Percentiles rank a stretch among this genome's conserved stretches.
Conservation (phyloP, 2,329 filamentous ascomycete genomes). For the Periconia sp. region DNA sequence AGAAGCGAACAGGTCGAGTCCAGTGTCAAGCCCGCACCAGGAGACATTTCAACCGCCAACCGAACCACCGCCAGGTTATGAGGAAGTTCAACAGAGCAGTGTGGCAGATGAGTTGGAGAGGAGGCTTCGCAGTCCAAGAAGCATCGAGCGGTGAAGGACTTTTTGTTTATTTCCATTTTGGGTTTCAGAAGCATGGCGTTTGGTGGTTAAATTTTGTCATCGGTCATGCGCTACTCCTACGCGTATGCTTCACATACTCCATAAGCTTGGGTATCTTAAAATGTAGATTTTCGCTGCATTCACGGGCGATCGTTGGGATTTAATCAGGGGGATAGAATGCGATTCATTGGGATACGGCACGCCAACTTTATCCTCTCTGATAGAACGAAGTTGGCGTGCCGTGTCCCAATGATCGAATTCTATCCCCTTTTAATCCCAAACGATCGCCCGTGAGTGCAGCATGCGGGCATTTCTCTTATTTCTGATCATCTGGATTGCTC, state of each 20-base stretch:
- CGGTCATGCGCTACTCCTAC: too few species aligned
- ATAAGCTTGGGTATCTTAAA: too few species aligned
- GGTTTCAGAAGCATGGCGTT: conserved; percentile 3
- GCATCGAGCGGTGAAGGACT: neutral
- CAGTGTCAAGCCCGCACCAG: conserved; percentile 30
- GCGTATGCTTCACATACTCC: too few species aligned
- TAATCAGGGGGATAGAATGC: too few species aligned
- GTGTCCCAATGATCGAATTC: too few species aligned
- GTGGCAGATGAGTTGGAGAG: conserved; percentile 72
- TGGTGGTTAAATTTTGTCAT: neutral
- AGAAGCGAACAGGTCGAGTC: conserved; percentile 31
- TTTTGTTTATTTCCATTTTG: neutral
- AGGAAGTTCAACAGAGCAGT: conserved; percentile 83
- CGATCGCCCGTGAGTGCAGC: too few species aligned
- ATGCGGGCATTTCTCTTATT: neutral
- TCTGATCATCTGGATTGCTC: neutral
- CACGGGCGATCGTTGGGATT: too few species aligned
- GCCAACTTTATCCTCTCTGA: too few species aligned
- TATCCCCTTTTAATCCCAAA: too few species aligned
- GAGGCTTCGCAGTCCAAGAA: conserved; percentile 31
- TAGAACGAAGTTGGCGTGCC: too few species aligned
- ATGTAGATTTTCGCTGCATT: too few species aligned
- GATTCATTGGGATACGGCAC: too few species aligned
- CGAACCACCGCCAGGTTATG: conserved; percentile 88
- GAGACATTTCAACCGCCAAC: conserved; percentile 55